A percentile compares a stretch with the other conserved stretches of the same genome.
Conservation (phyloP, 129 eudicot genomes). For the Ambrosia artemisiifolia region DNA sequence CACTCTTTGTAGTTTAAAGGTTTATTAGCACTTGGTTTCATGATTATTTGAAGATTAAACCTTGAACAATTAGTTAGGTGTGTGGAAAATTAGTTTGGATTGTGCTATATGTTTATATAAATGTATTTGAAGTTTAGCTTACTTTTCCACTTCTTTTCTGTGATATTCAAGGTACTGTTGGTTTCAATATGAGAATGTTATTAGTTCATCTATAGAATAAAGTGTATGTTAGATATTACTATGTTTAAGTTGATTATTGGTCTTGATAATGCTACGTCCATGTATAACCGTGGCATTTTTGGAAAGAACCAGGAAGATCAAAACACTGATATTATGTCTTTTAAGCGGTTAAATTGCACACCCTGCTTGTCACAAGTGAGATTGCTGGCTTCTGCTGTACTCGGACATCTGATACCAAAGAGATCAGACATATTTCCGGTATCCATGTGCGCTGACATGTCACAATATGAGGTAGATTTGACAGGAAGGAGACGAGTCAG, state of each 20-base stretch:
- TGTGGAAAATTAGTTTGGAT: conserved; percentile 1
- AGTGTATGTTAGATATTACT: no score
- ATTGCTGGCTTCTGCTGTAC: no score
- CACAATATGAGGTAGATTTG: not conserved
- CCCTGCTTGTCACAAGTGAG: no score
- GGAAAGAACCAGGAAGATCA: no score
- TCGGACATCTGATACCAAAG: no score
- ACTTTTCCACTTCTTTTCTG: not conserved
- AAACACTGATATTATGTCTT: no score
- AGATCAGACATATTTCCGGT: no score
- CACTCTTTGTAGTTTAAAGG: not conserved
- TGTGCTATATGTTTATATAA: conserved; percentile 1
- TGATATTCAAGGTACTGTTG: not conserved
- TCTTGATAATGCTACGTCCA: no score
- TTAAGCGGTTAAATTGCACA: no score
- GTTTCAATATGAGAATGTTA: not conserved
- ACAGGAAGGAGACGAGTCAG: not conserved
- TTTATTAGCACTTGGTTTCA: not conserved
- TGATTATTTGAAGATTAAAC: not conserved
- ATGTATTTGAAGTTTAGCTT: not conserved
- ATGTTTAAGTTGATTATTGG: no score
- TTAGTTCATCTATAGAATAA: no score
- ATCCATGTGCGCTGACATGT: not conserved
- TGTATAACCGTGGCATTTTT: no score
- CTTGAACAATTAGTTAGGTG: not conserved